Base-by-base conservation (phyloP, 768 basidiomycete species). In the Cystobasidium ongulense region DNA sequence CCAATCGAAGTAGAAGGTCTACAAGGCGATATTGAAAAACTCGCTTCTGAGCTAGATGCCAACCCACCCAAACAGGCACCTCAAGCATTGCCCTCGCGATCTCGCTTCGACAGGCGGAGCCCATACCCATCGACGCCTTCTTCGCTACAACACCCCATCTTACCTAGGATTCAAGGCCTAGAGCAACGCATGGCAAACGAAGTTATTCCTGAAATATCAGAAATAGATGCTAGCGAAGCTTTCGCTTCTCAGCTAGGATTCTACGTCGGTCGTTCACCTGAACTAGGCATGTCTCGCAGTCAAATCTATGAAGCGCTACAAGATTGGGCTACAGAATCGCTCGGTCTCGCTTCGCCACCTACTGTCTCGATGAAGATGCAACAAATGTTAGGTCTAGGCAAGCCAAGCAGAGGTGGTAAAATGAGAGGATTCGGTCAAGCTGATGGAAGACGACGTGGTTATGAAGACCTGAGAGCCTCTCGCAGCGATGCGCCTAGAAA, bases 201-300 rank as follows among this genome's bases (percentile, higher is more conserved):
- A 63, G 66, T 78, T 43, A 63, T 79, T 61, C 76, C 77, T 17
- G 67, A 72, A 3, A 67, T 83, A 73, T 75, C 78, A 46, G 76
- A 76, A 7, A 74, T 82, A 38, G 64, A 74, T 25, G 73, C 91
- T 54, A 81, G 82, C 54, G 86, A 88, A 65, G 86, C 88, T 0
- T 87, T 90, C 78, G 83, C 86, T 25, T 86, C 88, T 17, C 80
- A 88, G 67, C 81, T 92, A 23, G 91, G 91, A 0, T 91, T 87
- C 82, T 91, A 91, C 81, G 77, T 87, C 39, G 80, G 84, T 52
- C 85, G 86, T 75, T 70, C 82, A 0, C 80, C 80, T 5, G 84
- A 87, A 52, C 77, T 91, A 59, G 83, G 86, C 33, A 77, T 84
- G 1, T 78, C 81, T 50, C 82, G 82, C 65, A 76, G 79, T 7